Conservation (phyloP, 495 filamentous ascomycete genomes). For the Neurospora terricola region DNA sequence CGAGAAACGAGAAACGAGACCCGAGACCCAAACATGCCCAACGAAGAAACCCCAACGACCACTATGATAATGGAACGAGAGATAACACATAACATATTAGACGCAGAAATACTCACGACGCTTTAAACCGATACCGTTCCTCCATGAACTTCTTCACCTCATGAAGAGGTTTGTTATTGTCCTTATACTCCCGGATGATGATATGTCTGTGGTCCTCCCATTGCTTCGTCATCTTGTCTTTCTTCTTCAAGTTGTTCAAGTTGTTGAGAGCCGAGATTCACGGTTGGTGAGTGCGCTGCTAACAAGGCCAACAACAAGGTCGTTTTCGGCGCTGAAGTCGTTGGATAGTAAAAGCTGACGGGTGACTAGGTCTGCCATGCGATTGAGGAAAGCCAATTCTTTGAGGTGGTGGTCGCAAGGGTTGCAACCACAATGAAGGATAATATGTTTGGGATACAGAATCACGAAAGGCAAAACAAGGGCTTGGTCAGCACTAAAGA, state of each 20-base stretch:
- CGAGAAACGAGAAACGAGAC: not conserved
- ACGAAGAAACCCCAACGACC: not conserved
- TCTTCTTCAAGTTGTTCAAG: not conserved
- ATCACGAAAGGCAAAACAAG: not conserved
- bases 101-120: conserved; percentile 28
- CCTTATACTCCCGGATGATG: conserved; percentile 30
- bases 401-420: not conserved
- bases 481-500: not conserved
- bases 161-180: conserved; percentile 31
- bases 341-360: not conserved
- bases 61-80: not conserved
- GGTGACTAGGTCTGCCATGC: not conserved
- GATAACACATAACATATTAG: not conserved
- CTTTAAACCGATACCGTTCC: conserved; percentile 31
- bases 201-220: conserved; percentile 29
- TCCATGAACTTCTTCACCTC: conserved; percentile 33
- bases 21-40: not conserved
- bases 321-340: not conserved
- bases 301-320: not conserved
- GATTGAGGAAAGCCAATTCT: not conserved
- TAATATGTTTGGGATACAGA: not conserved
- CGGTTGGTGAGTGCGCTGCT: not conserved
- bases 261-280: not conserved
- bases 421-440: not conserved
- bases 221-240: conserved; percentile 30